These are phyloP conservation scores for Phylloporus arenicola DNA, from an alignment of 768 basidiomycete genomes.

Conservation along the genomic window DNA sequence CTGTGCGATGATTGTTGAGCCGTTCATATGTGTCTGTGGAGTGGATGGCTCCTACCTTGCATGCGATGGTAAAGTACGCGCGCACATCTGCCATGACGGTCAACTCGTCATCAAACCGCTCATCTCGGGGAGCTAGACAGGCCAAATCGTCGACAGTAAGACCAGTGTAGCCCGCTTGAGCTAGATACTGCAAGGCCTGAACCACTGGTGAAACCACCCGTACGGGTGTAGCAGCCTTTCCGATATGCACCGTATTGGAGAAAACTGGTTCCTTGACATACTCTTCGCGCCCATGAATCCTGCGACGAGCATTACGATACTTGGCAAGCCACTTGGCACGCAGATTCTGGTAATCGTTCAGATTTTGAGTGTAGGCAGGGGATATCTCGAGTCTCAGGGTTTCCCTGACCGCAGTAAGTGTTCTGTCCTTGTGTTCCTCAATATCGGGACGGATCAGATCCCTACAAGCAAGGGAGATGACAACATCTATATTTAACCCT, in stretches of 20 bases:
- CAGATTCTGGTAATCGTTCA: conserved; percentile 16
- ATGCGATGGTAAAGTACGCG: conserved; percentile 53
- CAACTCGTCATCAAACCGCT: conserved; percentile 38
- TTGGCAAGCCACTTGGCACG: conserved; percentile 23
- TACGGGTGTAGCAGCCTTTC: too few species aligned
- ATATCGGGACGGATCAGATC: conserved; percentile 25
- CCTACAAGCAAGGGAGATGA: conserved; percentile 17
- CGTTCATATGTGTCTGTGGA: not conserved
- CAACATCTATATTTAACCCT: not conserved
- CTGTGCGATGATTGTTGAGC: conserved; percentile 25
- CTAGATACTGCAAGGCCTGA: conserved; percentile 24
- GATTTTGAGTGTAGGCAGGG: conserved; percentile 38
- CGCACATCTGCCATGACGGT: conserved; percentile 50
- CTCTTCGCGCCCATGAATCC: too few species aligned
- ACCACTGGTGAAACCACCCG: too few species aligned
- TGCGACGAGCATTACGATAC: conserved; percentile 18
- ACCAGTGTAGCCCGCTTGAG: conserved; percentile 25
- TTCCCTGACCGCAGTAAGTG: conserved; percentile 26
- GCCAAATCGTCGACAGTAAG: conserved; percentile 23
- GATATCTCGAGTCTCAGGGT: conserved; percentile 35
- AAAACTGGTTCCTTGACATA: too few species aligned
- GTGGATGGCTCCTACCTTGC: conserved; percentile 37
- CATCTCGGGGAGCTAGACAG: conserved; percentile 22
- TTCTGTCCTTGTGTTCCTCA: conserved; percentile 20
- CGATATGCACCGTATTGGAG: too few species aligned